A percentile compares a stretch with the other conserved stretches of the same genome.
phyloP scores from a whole-genome alignment of 441 rosid species.

The Populus hybrid region DNA sequence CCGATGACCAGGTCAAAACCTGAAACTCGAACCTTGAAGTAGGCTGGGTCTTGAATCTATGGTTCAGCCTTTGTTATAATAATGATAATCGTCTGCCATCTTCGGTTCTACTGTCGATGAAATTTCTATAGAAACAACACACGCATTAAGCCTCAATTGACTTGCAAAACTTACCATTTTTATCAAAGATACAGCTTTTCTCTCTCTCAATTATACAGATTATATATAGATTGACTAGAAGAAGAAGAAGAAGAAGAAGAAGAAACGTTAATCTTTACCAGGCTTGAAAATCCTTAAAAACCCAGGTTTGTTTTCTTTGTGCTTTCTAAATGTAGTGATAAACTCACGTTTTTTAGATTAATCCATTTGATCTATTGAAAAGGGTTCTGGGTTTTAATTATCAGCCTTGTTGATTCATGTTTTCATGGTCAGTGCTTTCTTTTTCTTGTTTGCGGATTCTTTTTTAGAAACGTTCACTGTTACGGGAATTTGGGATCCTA shows the following conservation, averaged over 20 bases:
- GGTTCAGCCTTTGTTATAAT: neutral
- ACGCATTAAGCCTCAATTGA: constrained; percentile 15
- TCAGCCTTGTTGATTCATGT: neutral
- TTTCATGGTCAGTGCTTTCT: neutral
- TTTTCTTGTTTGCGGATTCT: neutral
- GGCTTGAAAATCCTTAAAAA: neutral
- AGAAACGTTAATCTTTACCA: neutral
- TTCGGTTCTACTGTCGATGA: neutral
- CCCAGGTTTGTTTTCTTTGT: constrained; percentile 18
- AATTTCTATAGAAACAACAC: neutral
- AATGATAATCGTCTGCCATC: neutral
- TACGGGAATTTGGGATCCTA: neutral
- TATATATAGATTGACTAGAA: neutral
- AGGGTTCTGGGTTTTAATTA: constrained; percentile 1
- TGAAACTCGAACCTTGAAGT: no score
- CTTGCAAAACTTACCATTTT: constrained; percentile 7
- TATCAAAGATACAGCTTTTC: neutral
- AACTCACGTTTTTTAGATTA: neutral
- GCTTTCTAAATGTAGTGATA: neutral
- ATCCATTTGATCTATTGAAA: constrained; percentile 7
- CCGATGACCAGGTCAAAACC: no score
- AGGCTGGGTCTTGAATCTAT: no score
- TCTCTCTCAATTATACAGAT: neutral
- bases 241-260: no score
- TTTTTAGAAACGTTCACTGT: neutral